Evolutionary conservation across 805 yeast genomes (phyloP), one percentile per base, ranked within the genome.

Genomic region (Metschnikowia continentalis): DNA sequence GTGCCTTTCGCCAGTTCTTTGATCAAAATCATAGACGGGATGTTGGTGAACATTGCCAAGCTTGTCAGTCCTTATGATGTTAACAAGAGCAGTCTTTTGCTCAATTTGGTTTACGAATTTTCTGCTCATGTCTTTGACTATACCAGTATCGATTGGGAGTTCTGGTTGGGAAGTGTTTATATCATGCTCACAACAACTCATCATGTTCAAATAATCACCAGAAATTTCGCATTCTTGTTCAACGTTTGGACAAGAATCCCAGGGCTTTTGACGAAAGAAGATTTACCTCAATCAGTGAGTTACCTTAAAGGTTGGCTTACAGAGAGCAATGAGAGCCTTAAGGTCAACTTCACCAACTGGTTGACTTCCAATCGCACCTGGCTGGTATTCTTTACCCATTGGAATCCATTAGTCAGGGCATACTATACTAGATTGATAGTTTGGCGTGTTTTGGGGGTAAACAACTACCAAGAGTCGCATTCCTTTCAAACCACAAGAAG

Each of bases 241-340:
- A 86, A 88, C 63, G 65, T 84, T 2, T 89, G 96, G 96, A 85
- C 84, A 32, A 68, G 74, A 54, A 71, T 89, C 14, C 88, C 90
- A 3, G 69, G 67, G 40, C 61, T 59, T 17, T 59, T 64, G 42
- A 48, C 66, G 1, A 54, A 46, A 20, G 42, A 15, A 30, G 40
- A 32, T 15, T 15, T 32, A 19, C 49, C 54, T 2, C 45, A 36
- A 15, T 30, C n/a, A 13, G 56, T 30, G 42, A 42, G 47, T 13
- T 35, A 47, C 26, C 52, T 50, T 35, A 49, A 47, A 26, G 53
- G 51, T 15, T 82, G 86, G 86, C 54, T 75, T 4, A 52, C 52
- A 2, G 61, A 72, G 51, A 54, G 60, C 4, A 66, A 64, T 33
- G 74, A 72, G 51, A 69, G 82, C 39, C 61, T 77, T 44, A 74